Evolutionary conservation across 257 asterid species (phyloP).

Genomic region (Nicotiana paniculata): DNA sequence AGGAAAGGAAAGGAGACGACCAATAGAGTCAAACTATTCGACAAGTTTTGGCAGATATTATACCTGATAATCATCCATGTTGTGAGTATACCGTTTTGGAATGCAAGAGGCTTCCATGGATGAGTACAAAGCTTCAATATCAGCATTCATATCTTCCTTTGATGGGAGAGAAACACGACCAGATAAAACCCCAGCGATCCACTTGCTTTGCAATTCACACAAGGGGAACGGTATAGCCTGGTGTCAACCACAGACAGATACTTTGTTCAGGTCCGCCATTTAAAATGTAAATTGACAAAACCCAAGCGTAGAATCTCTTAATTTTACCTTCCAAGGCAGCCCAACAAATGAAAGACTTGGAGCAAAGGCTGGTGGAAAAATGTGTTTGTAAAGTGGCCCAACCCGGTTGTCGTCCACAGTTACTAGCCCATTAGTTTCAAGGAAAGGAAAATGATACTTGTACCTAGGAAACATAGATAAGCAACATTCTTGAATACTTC

Average conservation of each 20-base stretch:
- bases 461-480: constrained; percentile 41
- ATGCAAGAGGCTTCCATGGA: constrained; percentile 46
- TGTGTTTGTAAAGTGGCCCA: constrained; percentile 81
- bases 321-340: constrained; percentile 84
- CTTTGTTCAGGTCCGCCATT: neutral
- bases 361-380: constrained; percentile 76
- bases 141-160: constrained; percentile 55
- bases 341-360: constrained; percentile 92
- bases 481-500: neutral
- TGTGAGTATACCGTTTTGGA: constrained; percentile 76
- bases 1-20: neutral
- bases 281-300: neutral
- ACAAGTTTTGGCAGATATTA: neutral
- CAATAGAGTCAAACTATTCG: neutral
- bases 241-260: neutral
- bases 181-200: constrained; percentile 84
- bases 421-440: constrained; percentile 58
- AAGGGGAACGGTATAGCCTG: constrained; percentile 86
- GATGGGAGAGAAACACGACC: constrained; percentile 66
- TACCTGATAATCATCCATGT: constrained; percentile 65
- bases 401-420: constrained; percentile 83
- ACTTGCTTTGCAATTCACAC: constrained; percentile 73
- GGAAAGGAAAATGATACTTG: constrained; percentile 80
- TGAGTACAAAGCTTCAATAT: constrained; percentile 59
- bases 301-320: neutral